phyloP scores from a whole-genome alignment of 2,329 filamentous ascomycete genomes.

The Calonectria pteridis region DNA sequence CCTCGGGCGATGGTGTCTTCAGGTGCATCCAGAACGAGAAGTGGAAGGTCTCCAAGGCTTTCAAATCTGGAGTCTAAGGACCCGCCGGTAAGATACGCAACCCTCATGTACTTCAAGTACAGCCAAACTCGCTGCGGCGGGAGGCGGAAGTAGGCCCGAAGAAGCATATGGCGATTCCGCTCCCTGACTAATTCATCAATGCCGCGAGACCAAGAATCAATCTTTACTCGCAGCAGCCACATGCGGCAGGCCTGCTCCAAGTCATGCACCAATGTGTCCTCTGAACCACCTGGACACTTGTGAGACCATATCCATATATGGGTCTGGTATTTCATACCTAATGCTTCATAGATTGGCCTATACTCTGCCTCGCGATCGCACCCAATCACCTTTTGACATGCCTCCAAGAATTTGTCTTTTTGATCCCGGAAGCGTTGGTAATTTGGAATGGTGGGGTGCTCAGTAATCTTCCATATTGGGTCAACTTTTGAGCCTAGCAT shows the following conservation, averaged over 20 bases:
- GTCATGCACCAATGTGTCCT: not conserved
- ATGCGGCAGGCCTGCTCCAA: not conserved
- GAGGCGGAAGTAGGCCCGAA: not conserved
- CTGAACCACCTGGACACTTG: not conserved
- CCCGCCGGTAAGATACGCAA: not conserved
- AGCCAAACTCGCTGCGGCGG: slow-evolving; percentile 9
- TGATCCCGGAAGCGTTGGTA: not conserved
- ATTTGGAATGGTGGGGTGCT: not conserved
- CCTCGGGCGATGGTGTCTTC: slow-evolving; percentile 6
- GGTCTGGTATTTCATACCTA: not conserved
- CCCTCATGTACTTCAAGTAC: slow-evolving; percentile 50
- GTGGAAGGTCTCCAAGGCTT: not conserved
- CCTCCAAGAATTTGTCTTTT: not conserved
- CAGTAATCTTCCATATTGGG: not conserved
- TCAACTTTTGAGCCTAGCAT: not conserved
- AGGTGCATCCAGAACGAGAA: not conserved
- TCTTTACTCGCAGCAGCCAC: slow-evolving; percentile 17
- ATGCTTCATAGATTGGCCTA: not conserved
- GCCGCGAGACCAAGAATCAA: slow-evolving; percentile 22
- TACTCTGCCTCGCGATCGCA: no score
- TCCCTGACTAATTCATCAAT: slow-evolving; percentile 1
- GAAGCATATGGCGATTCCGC: not conserved
- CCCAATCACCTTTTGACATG: not conserved
- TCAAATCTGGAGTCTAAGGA: not conserved
- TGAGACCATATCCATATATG: not conserved